A percentile compares a stretch with the other conserved stretches of the same genome.
phyloP scores from a whole-genome alignment of 306 rosid species.

The Prunus mira region DNA sequence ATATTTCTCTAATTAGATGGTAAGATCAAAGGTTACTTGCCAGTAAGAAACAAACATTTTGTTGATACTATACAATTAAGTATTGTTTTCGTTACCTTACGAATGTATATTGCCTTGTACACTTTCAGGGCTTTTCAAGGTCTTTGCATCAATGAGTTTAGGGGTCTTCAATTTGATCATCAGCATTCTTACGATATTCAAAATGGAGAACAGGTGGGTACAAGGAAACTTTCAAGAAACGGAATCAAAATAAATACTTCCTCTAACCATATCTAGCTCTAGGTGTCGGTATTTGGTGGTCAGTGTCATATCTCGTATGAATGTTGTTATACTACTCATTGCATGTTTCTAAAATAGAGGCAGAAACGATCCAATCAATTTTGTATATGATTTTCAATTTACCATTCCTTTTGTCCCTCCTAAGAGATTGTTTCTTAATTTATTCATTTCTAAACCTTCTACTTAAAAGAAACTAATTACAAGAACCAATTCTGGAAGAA shows the following conservation, averaged over 20 bases:
- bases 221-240: constrained; percentile 14
- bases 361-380: too few species aligned
- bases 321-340: background rate
- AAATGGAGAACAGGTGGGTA: constrained; percentile 98
- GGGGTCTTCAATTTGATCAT: constrained; percentile 86
- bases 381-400: too few species aligned
- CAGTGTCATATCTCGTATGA: background rate
- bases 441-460: too few species aligned
- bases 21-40: constrained; percentile 29
- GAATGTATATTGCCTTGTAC: constrained; percentile 19
- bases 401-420: too few species aligned
- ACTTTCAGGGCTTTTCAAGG: constrained; percentile 94
- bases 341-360: too few species aligned
- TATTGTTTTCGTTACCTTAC: background rate
- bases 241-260: background rate
- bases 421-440: too few species aligned
- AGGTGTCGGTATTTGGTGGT: background rate
- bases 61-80: background rate
- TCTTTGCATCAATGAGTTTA: constrained; percentile 85
- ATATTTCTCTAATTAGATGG: constrained; percentile 87
- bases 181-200: constrained; percentile 72
- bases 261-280: background rate
- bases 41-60: background rate
- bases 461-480: too few species aligned
- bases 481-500: too few species aligned